phyloP scores from a whole-genome alignment of 805 yeast genomes.

The Komagataella populi region DNA sequence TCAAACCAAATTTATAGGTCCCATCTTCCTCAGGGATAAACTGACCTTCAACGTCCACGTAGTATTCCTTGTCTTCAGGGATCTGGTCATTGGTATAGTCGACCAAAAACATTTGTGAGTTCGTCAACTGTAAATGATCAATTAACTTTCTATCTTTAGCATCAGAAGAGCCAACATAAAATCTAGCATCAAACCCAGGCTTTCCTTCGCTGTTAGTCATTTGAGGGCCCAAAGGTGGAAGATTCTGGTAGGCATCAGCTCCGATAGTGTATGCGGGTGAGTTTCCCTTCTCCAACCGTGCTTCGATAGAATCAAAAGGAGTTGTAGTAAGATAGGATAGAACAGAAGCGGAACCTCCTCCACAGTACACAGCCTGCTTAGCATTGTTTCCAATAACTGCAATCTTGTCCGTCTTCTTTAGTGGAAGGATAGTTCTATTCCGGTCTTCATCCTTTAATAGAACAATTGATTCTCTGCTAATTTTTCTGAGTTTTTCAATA shows the following conservation, averaged over 20 bases:
- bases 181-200: slow-evolving; percentile 12
- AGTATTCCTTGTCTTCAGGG: slow-evolving; percentile 16
- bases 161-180: slow-evolving; percentile 12
- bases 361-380: slow-evolving; percentile 32
- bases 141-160: slow-evolving; percentile 11
- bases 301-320: slow-evolving; percentile 31
- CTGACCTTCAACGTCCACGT: slow-evolving; percentile 27
- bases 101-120: slow-evolving; percentile 8
- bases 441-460: slow-evolving; percentile 32
- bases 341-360: slow-evolving; percentile 52
- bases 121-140: slow-evolving; percentile 11
- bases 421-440: slow-evolving; percentile 28
- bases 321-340: slow-evolving; percentile 31
- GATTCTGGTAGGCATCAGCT: slow-evolving; percentile 18
- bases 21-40: slow-evolving; percentile 34
- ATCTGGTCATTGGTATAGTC: slow-evolving; percentile 16
- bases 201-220: slow-evolving; percentile 7
- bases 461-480: slow-evolving; percentile 40
- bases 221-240: slow-evolving; percentile 18
- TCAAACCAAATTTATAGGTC: slow-evolving; percentile 35
- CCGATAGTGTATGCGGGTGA: slow-evolving; percentile 20
- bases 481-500: slow-evolving; percentile 22
- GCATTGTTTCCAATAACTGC: slow-evolving; percentile 53
- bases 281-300: slow-evolving; percentile 5
- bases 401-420: slow-evolving; percentile 23